Evolutionary conservation across 108 stramenopile genomes (phyloP).

Genomic region (Pseudonitzschia multistriata): DNA sequence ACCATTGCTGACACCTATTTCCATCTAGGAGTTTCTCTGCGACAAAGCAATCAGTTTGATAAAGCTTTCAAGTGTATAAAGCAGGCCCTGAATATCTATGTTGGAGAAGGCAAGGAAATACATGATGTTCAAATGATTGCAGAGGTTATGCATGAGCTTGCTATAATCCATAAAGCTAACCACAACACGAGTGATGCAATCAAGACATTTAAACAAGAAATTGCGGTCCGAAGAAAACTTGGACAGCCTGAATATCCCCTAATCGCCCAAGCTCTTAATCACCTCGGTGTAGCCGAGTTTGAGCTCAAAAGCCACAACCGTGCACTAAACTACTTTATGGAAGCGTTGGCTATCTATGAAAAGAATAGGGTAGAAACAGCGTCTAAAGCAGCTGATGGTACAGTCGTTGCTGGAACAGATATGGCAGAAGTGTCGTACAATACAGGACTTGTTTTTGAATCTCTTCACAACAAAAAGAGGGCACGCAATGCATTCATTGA

Average conservation of each 20-base stretch:
- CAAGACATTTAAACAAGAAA: slow-evolving; percentile 57
- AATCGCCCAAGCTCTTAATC: slow-evolving; percentile 48
- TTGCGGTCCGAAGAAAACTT: slow-evolving; percentile 50
- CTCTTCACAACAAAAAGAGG: slow-evolving; percentile 37
- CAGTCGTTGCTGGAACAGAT: slow-evolving; percentile 24
- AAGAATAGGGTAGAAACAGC: slow-evolving; percentile 20
- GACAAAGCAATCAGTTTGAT: slow-evolving; percentile 45
- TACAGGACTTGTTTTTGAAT: slow-evolving; percentile 51
- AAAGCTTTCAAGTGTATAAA: slow-evolving; percentile 69
- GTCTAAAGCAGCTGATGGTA: background rate
- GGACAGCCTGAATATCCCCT: slow-evolving; percentile 47
- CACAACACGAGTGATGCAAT: slow-evolving; percentile 38
- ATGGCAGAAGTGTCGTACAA: slow-evolving; percentile 54
- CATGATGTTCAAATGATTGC: slow-evolving; percentile 62
- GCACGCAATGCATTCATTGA: slow-evolving; percentile 49
- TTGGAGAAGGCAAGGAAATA: slow-evolving; percentile 47
- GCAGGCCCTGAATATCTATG: slow-evolving; percentile 57
- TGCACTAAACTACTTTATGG: slow-evolving; percentile 53
- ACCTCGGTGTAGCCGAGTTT: slow-evolving; percentile 47
- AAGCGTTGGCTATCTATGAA: slow-evolving; percentile 53
- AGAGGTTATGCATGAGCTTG: slow-evolving; percentile 64
- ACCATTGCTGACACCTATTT: slow-evolving; percentile 51
- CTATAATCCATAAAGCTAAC: slow-evolving; percentile 42
- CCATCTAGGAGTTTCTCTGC: slow-evolving; percentile 49
- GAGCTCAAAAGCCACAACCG: slow-evolving; percentile 47